Evolutionary conservation across 1,284 basidiomycete genomes (phyloP).

Genomic region (Moesziomyces globuligerus): DNA sequence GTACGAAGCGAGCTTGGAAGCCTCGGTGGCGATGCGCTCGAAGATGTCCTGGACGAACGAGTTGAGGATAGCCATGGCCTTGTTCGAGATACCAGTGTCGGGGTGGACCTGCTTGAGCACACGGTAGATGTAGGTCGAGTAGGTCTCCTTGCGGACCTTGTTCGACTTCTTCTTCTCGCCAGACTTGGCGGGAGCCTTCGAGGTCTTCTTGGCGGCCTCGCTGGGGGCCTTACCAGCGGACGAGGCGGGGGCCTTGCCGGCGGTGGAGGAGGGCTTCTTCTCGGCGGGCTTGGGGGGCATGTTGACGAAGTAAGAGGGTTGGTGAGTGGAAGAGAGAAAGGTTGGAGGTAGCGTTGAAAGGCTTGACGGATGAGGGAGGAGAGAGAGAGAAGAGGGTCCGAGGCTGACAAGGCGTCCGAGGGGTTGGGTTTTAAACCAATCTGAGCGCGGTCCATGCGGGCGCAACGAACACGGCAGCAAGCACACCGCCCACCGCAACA

Average conservation of each 20-base stretch:
- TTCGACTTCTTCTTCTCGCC: conserved; percentile 74
- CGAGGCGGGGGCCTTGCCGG: conserved; percentile 72
- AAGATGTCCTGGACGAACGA: conserved; percentile 70
- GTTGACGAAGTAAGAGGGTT: conserved; percentile 27
- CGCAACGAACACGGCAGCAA: too few relatives aligned
- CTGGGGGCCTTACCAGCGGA: conserved; percentile 67
- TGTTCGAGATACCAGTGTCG: conserved; percentile 70
- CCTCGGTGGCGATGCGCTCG: conserved; percentile 68
- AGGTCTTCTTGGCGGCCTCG: conserved; percentile 75
- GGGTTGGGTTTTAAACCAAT: conserved; percentile 45
- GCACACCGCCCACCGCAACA: too few relatives aligned
- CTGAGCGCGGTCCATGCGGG: neutral
- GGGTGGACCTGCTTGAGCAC: conserved; percentile 73
- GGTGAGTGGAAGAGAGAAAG: conserved; percentile 3
- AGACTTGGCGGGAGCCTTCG: conserved; percentile 70
- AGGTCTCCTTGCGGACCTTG: conserved; percentile 74
- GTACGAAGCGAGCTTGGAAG: conserved; percentile 68
- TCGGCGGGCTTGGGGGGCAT: conserved; percentile 67
- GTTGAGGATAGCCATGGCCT: conserved; percentile 69
- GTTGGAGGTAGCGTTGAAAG: conserved; percentile 22
- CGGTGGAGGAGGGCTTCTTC: conserved; percentile 72
- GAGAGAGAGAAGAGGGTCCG: conserved; percentile 22
- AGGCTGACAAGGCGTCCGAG: conserved; percentile 8
- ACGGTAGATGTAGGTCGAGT: conserved; percentile 69
- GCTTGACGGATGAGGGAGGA: conserved; percentile 36